Base-by-base conservation (phyloP, 2,329 filamentous ascomycete genomes). In the Arthroderma sp. region DNA sequence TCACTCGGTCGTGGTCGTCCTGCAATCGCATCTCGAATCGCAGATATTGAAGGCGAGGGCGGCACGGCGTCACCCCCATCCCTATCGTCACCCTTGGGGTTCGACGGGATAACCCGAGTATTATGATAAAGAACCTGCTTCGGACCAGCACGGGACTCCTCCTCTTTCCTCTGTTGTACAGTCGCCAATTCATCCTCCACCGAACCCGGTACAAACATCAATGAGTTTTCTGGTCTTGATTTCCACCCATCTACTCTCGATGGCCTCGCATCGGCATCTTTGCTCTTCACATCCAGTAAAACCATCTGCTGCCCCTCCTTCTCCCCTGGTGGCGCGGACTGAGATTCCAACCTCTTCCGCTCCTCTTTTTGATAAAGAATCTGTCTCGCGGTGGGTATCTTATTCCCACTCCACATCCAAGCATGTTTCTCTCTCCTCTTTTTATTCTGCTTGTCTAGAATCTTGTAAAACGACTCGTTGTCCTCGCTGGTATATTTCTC, bases 401-500 rank as follows among this genome's bases (percentile, higher is more conserved):
- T 89, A 66, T 96, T 95, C 29, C 80, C 84, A 6, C 78, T 75
- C 79, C 87, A 94, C 38, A 96, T 70, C 83, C 89, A 95, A 1
- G 80, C 79, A 58, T 94, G 84, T 56, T 89, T 94, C 56, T 88
- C 82, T 0, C 83, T 81, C 42, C 74, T 77, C 61, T 87, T 89
- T 49, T 80, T 74, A 58, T 95, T 98, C 58, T 95, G 86, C 56
- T 81, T 84, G 66, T 98, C 91, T 29, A 96, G 70, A 1, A 98
- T 72, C 54, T 82, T 83, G 64, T 94, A 94, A 68, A 98, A 96
- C 54, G 85, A 93, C 60, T 95, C 91, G 58, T 96, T 96, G 61
- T 98, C 91, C 63, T 98, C 91, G 57, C 86, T 94, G 1, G 89
- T 98, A 66, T 95, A 96, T 53, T 85, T 89, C 3, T 83, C 75